Percentiles rank a stretch among this genome's conserved stretches.
Conservation (phyloP, 2,329 filamentous ascomycete species). For the Diaporthe aspalathi region DNA sequence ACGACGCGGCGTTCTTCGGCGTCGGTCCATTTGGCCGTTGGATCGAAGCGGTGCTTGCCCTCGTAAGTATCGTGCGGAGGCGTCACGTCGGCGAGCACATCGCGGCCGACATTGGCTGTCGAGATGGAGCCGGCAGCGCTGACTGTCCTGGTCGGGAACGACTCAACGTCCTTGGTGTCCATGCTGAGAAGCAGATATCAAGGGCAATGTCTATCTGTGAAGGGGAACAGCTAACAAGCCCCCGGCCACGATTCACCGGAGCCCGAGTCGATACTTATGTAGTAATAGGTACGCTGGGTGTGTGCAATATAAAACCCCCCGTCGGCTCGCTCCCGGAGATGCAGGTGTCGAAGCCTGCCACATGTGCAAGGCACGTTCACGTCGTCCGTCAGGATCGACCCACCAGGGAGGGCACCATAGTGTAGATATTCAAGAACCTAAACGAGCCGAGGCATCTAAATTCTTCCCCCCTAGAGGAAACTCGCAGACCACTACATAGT, state of each 20-base stretch:
- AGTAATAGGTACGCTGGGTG: background rate
- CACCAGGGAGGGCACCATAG: background rate
- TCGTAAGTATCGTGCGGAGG: slow-evolving; percentile 52
- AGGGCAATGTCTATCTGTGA: background rate
- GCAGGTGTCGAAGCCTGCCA: background rate
- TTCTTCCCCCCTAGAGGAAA: background rate
- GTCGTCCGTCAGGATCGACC: slow-evolving; percentile 9
- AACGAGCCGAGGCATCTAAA: slow-evolving; percentile 1
- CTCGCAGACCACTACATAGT: no score
- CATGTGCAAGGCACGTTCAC: slow-evolving; percentile 19
- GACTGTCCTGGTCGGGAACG: slow-evolving; percentile 38
- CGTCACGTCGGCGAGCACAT: slow-evolving; percentile 50
- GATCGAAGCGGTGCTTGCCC: slow-evolving; percentile 56
- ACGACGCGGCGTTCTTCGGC: slow-evolving; percentile 68
- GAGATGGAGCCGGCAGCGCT: slow-evolving; percentile 44
- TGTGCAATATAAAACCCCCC: background rate
- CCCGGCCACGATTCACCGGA: background rate
- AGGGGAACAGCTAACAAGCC: background rate
- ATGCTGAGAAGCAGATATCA: slow-evolving; percentile 22
- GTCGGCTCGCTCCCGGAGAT: slow-evolving; percentile 1
- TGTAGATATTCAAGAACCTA: background rate
- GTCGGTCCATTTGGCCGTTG: slow-evolving; percentile 60
- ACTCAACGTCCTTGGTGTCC: slow-evolving; percentile 43
- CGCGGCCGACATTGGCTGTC: slow-evolving; percentile 51
- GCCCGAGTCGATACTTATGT: slow-evolving; percentile 9